Evolutionary conservation across 2,329 filamentous ascomycete species (phyloP).

Genomic region (Bipolaris gigantea): DNA sequence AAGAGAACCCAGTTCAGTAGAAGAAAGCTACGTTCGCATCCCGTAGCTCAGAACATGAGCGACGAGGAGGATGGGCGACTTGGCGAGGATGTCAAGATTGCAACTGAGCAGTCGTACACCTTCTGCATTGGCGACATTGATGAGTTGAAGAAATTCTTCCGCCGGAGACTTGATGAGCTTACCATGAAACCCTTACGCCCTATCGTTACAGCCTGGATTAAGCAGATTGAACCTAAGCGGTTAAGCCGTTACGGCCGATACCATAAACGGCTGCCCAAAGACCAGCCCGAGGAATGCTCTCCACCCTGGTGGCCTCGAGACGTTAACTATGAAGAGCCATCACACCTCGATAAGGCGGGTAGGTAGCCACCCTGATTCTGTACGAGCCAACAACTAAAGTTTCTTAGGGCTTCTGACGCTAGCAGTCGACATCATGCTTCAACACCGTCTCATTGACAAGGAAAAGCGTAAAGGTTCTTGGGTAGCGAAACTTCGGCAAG

Average conservation of each 20-base stretch:
- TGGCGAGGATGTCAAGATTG: slow-evolving; percentile 6
- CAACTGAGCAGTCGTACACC: slow-evolving; percentile 13
- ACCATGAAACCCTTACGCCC: slow-evolving; percentile 38
- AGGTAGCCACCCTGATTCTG: slow-evolving; percentile 1
- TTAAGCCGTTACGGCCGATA: slow-evolving; percentile 31
- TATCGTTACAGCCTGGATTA: slow-evolving; percentile 40
- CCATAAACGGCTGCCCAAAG: slow-evolving; percentile 22
- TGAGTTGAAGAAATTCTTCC: slow-evolving; percentile 26
- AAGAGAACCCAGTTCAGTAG: slow-evolving; percentile 21
- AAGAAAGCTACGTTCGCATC: background rate
- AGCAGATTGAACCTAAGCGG: slow-evolving; percentile 31
- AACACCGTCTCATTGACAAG: slow-evolving; percentile 31
- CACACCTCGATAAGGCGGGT: slow-evolving; percentile 36
- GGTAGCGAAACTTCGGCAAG: slow-evolving; percentile 27
- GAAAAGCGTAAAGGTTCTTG: slow-evolving; percentile 29
- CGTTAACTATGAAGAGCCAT: slow-evolving; percentile 38
- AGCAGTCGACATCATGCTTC: slow-evolving; percentile 34
- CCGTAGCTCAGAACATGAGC: background rate
- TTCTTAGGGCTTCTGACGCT: slow-evolving; percentile 29
- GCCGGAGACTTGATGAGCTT: slow-evolving; percentile 31
- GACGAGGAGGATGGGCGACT: slow-evolving; percentile 7
- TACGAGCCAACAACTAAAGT: slow-evolving; percentile 5
- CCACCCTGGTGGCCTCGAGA: slow-evolving; percentile 38
- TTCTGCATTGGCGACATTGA: slow-evolving; percentile 35
- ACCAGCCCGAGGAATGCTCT: slow-evolving; percentile 14